Conservation (phyloP, 129 eudicot species). For the Lactuca sativa region DNA sequence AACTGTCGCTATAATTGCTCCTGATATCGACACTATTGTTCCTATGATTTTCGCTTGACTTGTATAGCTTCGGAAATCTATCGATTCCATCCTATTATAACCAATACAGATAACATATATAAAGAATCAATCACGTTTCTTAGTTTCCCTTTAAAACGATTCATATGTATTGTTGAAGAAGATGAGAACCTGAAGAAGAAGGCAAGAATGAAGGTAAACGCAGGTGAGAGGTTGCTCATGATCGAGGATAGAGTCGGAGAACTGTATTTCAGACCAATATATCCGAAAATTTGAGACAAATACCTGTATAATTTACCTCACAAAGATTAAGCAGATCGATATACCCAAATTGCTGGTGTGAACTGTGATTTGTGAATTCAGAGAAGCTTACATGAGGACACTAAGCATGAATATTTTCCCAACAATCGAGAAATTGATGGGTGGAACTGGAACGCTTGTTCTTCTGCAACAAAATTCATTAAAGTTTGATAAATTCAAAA, state of each 20-base stretch:
- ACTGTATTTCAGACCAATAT: conserved; percentile 39
- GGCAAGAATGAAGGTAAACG: conserved; percentile 56
- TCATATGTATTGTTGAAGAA: too few species aligned
- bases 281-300: conserved; percentile 31
- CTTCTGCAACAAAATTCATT: conserved; percentile 22
- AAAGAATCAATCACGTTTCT: too few species aligned
- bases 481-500: too few species aligned
- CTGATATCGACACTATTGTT: conserved; percentile 37
- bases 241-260: conserved; percentile 66
- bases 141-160: too few species aligned
- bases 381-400: conserved; percentile 34
- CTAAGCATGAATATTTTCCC: conserved; percentile 32
- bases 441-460: conserved; percentile 25
- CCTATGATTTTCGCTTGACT: conserved; percentile 41
- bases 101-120: too few species aligned
- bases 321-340: neutral
- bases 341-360: neutral
- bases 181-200: conserved; percentile 48
- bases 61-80: conserved; percentile 26
- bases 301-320: conserved; percentile 22
- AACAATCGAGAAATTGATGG: conserved; percentile 21
- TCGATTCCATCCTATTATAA: conserved; percentile 33
- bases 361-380: neutral
- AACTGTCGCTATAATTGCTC: conserved; percentile 34
- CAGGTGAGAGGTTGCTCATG: conserved; percentile 62